Conservation (phyloP, 2,329 filamentous ascomycete genomes). For the Penicillium sclerotiorum region DNA sequence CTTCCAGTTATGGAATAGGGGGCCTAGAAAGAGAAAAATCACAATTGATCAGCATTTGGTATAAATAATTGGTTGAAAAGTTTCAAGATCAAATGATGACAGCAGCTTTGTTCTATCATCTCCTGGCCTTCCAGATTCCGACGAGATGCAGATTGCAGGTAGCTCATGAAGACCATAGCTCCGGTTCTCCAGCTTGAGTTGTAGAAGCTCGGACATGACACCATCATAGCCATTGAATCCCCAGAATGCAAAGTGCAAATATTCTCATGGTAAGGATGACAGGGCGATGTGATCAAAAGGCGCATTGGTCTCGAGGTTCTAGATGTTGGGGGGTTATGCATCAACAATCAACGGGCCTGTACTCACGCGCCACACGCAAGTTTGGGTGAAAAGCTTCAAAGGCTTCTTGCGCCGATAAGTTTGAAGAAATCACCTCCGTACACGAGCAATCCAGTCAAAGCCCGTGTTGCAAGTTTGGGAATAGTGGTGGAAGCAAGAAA, state of each 20-base stretch:
- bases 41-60: neutral
- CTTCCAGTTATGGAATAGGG: conserved; percentile 5
- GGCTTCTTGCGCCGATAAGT: conserved; percentile 2
- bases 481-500: conserved; percentile 15
- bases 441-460: conserved; percentile 7
- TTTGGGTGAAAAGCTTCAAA: conserved; percentile 15
- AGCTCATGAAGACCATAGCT: neutral
- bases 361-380: conserved; percentile 22
- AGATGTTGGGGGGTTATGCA: neutral
- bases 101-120: no score
- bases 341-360: conserved; percentile 4
- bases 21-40: conserved; percentile 3
- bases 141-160: neutral
- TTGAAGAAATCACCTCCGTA: conserved; percentile 12
- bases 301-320: neutral
- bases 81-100: no score
- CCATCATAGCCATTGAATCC: neutral
- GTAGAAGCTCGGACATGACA: neutral
- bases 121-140: no score
- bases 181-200: conserved; percentile 4
- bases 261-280: neutral
- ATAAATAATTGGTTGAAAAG: no score
- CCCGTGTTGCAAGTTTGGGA: neutral
- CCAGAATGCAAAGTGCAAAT: neutral
- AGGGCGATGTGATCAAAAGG: neutral